Evolutionary conservation across 2,329 filamentous ascomycete species (phyloP), one percentile per base, ranked within the genome.

Genomic region (Huntiella abstrusa): DNA sequence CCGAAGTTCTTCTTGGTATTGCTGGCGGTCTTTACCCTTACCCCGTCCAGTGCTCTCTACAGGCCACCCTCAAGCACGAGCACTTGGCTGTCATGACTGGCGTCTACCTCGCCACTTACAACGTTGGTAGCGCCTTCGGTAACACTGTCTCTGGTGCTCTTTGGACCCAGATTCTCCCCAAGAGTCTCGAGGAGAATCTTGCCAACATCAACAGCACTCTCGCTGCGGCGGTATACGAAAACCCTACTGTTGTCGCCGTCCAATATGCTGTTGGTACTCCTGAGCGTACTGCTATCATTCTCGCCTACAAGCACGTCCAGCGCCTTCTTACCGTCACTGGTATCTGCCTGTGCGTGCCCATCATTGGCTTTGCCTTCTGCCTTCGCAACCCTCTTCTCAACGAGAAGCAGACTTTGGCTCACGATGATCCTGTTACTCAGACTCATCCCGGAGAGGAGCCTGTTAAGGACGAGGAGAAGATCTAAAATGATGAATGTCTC

Each of bases 31-130:
- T 80, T 59, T 80, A 80, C 58, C 63, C 66, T 0, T 69, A 68
- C 54, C 62, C 65, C 3, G 61, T 65, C 1, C 65, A 67, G 53
- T 65, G 65, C 1, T 65, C 64, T 2, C 56, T 68, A 1, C 66
- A 69, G 52, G 55, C 59, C 15, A 55, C 55, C 16, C 55, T 66
- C 44, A 59, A 58, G 53, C 66, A 69, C 56, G 66, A 69, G 56
- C 56, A 79, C 53, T 62, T 80, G 32, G 76, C 77, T 38, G 70
- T 78, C 51, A 69, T 80, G 51, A 80, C 75, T 0, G 74, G 70
- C 36, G 57, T 80, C 13, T 80, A 71, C 55, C 67, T 80, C 2
- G 70, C 75, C 12, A 67, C 62, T n/a, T 79, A 78, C 60, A 74
- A 73, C 55, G 65, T 79, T 35, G 75, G 75, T 28, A 73, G 67